These are phyloP conservation scores for Aspergillus cavernicola DNA, from an alignment of 495 filamentous ascomycete genomes.

Conservation along the genomic window DNA sequence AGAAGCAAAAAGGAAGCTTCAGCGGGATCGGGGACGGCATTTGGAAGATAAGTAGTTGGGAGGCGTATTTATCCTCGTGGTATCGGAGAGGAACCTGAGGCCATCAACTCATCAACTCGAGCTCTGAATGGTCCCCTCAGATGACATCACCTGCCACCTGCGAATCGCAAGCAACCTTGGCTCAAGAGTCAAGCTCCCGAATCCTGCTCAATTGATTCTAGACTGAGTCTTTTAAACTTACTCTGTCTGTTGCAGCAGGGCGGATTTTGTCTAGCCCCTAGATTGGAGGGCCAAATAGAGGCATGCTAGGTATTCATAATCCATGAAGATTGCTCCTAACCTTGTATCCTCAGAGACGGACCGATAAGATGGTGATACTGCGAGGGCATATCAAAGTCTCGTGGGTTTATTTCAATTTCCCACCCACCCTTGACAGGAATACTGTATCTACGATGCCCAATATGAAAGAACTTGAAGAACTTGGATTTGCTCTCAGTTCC, in stretches of 20 bases:
- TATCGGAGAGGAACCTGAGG: neutral
- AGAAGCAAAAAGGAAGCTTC: neutral
- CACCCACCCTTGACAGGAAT: too few species aligned
- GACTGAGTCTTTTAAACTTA: too few species aligned
- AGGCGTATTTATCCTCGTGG: slow-evolving; percentile 3
- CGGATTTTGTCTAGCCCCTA: too few species aligned
- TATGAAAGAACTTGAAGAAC: too few species aligned
- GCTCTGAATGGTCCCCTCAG: slow-evolving; percentile 9
- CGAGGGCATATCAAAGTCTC: neutral
- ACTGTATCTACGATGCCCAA: too few species aligned
- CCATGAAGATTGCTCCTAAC: neutral
- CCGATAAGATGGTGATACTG: neutral
- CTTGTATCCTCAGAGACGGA: neutral
- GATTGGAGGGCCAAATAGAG: too few species aligned
- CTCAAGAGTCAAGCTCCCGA: too few species aligned
- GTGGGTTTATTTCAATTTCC: neutral
- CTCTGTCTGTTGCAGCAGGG: too few species aligned
- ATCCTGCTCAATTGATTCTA: too few species aligned
- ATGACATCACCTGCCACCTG: slow-evolving; percentile 12
- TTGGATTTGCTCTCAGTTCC: too few species aligned
- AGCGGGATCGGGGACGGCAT: neutral
- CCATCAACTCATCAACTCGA: too few species aligned
- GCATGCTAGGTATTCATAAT: too few species aligned
- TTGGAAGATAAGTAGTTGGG: neutral
- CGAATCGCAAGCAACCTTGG: neutral